Conservation (phyloP, 2,329 filamentous ascomycete genomes). For the Sclerotinia subarctica region DNA sequence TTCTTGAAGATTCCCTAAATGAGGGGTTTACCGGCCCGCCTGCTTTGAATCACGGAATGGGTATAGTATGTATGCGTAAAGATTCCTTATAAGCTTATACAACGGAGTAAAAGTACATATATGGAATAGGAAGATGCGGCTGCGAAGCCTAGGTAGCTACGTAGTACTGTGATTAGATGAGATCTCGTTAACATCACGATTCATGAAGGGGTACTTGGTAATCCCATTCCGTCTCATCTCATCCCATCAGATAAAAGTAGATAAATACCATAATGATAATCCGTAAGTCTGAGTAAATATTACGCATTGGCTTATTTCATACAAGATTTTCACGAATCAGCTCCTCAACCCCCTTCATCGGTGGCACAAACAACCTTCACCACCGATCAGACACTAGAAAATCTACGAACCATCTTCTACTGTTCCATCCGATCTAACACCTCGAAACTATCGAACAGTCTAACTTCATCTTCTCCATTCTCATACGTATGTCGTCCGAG, state of each 20-base stretch:
- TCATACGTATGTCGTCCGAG: neutral
- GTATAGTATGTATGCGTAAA: neutral
- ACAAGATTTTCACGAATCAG: neutral
- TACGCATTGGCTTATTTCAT: neutral
- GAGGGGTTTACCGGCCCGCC: neutral
- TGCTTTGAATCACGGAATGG: neutral
- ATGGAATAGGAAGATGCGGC: neutral
- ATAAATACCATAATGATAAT: neutral
- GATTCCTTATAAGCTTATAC: no score
- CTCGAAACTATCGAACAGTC: neutral
- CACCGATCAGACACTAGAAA: neutral
- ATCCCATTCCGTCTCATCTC: neutral
- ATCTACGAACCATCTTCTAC: neutral
- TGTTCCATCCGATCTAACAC: neutral
- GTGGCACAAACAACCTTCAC: neutral
- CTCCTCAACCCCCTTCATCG: neutral
- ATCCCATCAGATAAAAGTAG: neutral
- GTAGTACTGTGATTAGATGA: neutral
- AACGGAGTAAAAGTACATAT: neutral
- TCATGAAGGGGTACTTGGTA: neutral
- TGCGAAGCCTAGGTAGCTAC: neutral
- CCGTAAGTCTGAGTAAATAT: no score
- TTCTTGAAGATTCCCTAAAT: neutral
- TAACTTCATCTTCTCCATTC: conserved; percentile 5
- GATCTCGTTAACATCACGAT: conserved; percentile 5